Base-by-base conservation (phyloP, 2,329 filamentous ascomycete species). In the Emergomyces orientalis region DNA sequence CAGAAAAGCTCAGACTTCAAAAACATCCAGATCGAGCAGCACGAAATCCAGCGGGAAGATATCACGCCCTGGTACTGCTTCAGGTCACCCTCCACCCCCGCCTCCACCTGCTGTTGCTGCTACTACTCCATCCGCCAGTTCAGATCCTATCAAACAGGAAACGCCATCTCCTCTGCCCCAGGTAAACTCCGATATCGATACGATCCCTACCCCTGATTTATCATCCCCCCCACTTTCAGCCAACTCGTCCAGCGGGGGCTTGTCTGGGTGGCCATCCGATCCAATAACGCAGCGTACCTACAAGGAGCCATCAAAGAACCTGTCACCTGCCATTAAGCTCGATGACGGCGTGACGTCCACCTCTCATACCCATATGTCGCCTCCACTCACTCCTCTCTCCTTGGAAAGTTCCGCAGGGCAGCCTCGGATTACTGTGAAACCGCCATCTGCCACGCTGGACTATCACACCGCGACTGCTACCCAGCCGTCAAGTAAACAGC, bases 361-460 rank as follows among this genome's bases (percentile, higher is more conserved):
- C 34, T 19, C 49, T 27, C 45, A 41, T 19, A 39, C 34, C 27
- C 59, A 60, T 25, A 51, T 60, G 1, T 63, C 64, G 45, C 64
- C 63, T 9, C 65, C 61, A n/a, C 64, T 65, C 39, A 64, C 63
- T 1, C 63, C 63, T n/a, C 30, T 45, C 4, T 61, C 62, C 6
- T 47, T 52, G 19, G 34, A 52, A 37, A 60, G 9, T 19, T 52
- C 61, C 22, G 59, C 8, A 19, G 58, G 22, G 37, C 64, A 66
- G 3, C 67, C 64, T 30, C 68, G 69, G 51, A 64, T 68, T 11
- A 68, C 67, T 22, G 62, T 72, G 1, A 71, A 70, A 56, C 71
- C 74, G 3, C 71, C 75, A 1, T 65, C 71, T 22, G 69, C 71
- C 22, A 69, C 72, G 1, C 64, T 72, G 14, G 69, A 70, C 57